Evolutionary conservation across 2,329 filamentous ascomycete genomes (phyloP), one percentile per base, ranked within the genome.

Genomic region (Colletotrichum sansevieriae): DNA sequence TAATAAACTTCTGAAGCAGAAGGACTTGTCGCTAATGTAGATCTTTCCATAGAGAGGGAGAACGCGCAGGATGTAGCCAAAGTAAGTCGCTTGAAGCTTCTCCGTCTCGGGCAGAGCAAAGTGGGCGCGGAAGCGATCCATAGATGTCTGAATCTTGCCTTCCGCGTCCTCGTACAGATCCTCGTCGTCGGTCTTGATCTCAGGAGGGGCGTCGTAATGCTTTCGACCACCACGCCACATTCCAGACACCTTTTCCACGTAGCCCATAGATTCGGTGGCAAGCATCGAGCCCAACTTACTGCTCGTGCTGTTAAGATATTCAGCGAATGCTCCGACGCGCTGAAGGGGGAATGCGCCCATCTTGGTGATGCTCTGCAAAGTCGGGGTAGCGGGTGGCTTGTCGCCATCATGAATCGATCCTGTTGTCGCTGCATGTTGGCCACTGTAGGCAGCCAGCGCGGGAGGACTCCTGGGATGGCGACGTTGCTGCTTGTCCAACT

Each of bases 41-140:
- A 98, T 92, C 80, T 98, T 99, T 74, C 96, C 96, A 75, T 98
- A 98, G 2, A 98, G 85, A 3, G 96, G 96, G 35, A 98, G 80
- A 0, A 97, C 93, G 3, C 95, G 90, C 73, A 97, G 90, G n/a
- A 98, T 85, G 76, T 92, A 93, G n/a, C 93, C 94, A 79, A 94
- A 98, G 79, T 96, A 98, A 1, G 94, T 93, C 1, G 95, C 95
- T 71, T 93, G 90, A 1, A 99, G 87, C 76, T 89, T 92, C 77
- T 99, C 96, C 0, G 89, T 89, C 39, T 90, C 85, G 0, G 95
- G 93, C n/a, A 98, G 85, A 2, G 94, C 93, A 81, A 99, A 99
- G 75, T 98, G 94, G 2, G 90, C 88, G 51, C 93, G 90, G 79
- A 98, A 98, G 29, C 95, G 90, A 72, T 97, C 93, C 74, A 91